Conservation (phyloP, 192 early-diverging fungal species). For the Thamnidium elegans region DNA sequence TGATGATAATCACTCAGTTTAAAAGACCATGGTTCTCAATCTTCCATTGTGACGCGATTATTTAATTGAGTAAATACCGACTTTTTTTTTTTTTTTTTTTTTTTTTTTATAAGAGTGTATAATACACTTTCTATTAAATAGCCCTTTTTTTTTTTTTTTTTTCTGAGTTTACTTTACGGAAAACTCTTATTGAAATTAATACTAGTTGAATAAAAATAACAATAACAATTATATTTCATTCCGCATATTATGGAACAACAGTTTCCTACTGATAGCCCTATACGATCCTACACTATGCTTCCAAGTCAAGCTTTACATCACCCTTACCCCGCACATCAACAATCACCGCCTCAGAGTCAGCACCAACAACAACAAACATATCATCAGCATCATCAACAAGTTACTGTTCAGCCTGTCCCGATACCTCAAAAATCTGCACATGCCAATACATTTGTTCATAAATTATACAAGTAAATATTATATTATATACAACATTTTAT, state of each 20-base stretch:
- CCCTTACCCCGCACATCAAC: constrained; percentile 2
- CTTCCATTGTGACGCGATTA: constrained; percentile 16
- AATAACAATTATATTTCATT: background rate
- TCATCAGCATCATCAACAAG: constrained; percentile 11
- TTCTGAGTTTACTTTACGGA: too few relatives aligned
- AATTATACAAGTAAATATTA: constrained; percentile 34
- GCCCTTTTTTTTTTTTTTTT: too few relatives aligned
- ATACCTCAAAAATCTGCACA: constrained; percentile 8
- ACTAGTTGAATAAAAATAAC: background rate
- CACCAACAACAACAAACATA: background rate
- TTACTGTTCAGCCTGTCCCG: background rate
- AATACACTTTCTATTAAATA: too few relatives aligned
- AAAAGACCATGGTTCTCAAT: constrained; percentile 13
- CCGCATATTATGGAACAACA: background rate
- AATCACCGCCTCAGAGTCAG: constrained; percentile 20
- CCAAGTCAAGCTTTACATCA: constrained; percentile 10
- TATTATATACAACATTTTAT: background rate
- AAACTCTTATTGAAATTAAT: background rate
- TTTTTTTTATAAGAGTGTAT: too few relatives aligned
- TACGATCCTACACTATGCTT: constrained; percentile 3
- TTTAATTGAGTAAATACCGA: constrained; percentile 3
- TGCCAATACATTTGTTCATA: constrained; percentile 37
- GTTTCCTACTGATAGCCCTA: background rate
- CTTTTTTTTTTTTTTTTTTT: background rate
- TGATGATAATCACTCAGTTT: background rate